These are phyloP conservation scores for Beauveria sp. DNA, from an alignment of 2,329 filamentous ascomycete species.

Conservation along the genomic window DNA sequence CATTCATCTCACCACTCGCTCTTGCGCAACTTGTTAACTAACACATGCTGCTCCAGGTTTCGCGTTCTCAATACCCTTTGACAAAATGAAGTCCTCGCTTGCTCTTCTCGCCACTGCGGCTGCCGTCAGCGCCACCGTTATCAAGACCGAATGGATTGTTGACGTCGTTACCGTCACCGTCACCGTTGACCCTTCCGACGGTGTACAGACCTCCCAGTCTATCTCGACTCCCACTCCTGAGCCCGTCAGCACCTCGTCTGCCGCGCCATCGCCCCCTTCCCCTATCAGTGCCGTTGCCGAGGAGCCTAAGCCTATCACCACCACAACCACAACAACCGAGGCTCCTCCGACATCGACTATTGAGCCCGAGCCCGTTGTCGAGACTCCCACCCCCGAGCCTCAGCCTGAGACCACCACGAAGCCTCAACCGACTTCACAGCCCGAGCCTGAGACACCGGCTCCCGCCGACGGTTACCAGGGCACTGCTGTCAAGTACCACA, in stretches of 20 bases:
- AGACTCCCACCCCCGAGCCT: constrained; percentile 12
- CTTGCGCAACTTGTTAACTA: constrained; percentile 12
- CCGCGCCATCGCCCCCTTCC: constrained; percentile 13
- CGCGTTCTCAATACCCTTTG: neutral
- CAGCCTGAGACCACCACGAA: neutral
- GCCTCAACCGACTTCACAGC: neutral
- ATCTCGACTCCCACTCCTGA: constrained; percentile 13
- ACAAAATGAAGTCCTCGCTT: constrained; percentile 44
- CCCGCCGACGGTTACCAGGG: constrained; percentile 23
- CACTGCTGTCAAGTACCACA: constrained; percentile 65
- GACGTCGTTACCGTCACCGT: constrained; percentile 39
- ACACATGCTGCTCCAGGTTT: constrained; percentile 7
- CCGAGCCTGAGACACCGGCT: neutral
- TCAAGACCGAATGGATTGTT: constrained; percentile 33
- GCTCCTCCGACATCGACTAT: constrained; percentile 4
- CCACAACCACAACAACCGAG: constrained; percentile 9
- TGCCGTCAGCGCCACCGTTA: constrained; percentile 32
- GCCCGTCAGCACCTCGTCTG: constrained; percentile 16
- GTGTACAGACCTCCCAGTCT: constrained; percentile 18
- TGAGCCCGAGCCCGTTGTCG: constrained; percentile 11
- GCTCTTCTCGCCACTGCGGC: constrained; percentile 40
- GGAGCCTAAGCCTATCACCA: constrained; percentile 7
- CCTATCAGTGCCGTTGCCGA: constrained; percentile 3
- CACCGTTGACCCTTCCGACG: constrained; percentile 24
- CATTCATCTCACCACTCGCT: neutral